Percentiles rank a stretch among this genome's conserved stretches.
These are phyloP conservation scores for Apiospora marii DNA, from an alignment of 2,329 filamentous ascomycete genomes.

Conservation along the genomic window DNA sequence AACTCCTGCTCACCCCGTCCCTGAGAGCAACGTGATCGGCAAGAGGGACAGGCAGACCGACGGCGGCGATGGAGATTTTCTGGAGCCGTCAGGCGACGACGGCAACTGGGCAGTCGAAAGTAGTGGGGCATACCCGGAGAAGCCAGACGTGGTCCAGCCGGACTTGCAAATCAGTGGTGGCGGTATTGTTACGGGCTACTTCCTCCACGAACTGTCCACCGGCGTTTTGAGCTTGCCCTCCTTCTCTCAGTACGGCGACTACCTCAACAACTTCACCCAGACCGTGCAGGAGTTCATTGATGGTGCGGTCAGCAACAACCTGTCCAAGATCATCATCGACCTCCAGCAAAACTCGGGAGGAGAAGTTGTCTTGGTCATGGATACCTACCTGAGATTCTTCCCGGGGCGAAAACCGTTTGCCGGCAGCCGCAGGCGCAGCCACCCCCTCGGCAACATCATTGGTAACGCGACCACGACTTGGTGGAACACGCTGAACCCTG, in stretches of 20 bases:
- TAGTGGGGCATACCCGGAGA: conserved; percentile 29
- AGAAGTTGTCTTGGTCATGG: conserved; percentile 30
- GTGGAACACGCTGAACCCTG: conserved; percentile 23
- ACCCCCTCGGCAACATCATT: conserved; percentile 31
- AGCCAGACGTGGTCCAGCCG: conserved; percentile 30
- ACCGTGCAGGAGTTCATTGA: conserved; percentile 41
- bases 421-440: conserved; percentile 33
- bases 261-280: conserved; percentile 40
- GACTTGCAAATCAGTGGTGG: conserved; percentile 27
- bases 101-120: conserved; percentile 24
- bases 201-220: conserved; percentile 35
- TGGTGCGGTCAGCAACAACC: conserved; percentile 12
- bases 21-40: conserved; percentile 30
- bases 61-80: neutral
- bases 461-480: conserved; percentile 29
- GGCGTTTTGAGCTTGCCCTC: conserved; percentile 50
- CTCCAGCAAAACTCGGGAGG: conserved; percentile 36
- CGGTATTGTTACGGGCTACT: conserved; percentile 34
- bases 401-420: conserved; percentile 33
- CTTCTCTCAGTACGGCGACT: conserved; percentile 42
- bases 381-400: conserved; percentile 35
- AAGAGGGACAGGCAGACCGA: neutral
- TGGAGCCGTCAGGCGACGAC: neutral
- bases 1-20: conserved; percentile 7
- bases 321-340: conserved; percentile 35